A percentile compares a stretch with the other conserved stretches of the same genome.
phyloP scores from a whole-genome alignment of 306 rosid genomes.

The Abrus pulchellus region DNA sequence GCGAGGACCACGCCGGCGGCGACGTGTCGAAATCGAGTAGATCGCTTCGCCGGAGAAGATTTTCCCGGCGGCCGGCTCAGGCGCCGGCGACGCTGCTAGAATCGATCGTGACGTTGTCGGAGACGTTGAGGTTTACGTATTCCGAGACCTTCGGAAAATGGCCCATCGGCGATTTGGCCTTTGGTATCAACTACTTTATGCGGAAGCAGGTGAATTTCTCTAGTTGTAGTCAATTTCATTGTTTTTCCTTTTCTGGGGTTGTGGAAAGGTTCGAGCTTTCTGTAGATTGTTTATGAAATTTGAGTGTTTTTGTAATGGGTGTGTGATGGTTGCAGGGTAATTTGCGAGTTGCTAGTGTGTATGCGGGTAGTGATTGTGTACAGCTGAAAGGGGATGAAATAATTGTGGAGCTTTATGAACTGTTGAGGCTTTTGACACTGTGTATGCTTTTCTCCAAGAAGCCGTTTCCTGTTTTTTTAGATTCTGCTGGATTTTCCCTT shows the following conservation, averaged over 20 bases:
- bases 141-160: conserved; percentile 93
- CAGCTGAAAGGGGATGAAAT: conserved; percentile 81
- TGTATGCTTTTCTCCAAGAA: conserved; percentile 90
- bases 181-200: conserved; percentile 92
- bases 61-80: conserved; percentile 92
- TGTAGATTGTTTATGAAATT: background rate
- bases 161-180: conserved; percentile 99
- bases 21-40: conserved; percentile 68
- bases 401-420: conserved; percentile 68
- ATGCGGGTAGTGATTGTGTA: conserved; percentile 80
- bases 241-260: conserved; percentile 16
- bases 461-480: conserved; percentile 91
- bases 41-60: conserved; percentile 67
- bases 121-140: conserved; percentile 88
- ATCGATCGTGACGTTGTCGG: conserved; percentile 80
- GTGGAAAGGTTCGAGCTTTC: background rate
- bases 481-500: conserved; percentile 76
- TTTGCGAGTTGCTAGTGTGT: conserved; percentile 87
- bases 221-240: background rate
- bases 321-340: conserved; percentile 73
- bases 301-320: conserved; percentile 13
- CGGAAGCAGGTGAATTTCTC: conserved; percentile 75
- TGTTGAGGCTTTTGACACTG: conserved; percentile 79
- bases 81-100: conserved; percentile 93
- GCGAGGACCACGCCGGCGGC: conserved; percentile 56